A percentile compares a stretch with the other conserved stretches of the same genome.
phyloP scores from a whole-genome alignment of 768 basidiomycete species.

The Tricholoma hemisulphureum region DNA sequence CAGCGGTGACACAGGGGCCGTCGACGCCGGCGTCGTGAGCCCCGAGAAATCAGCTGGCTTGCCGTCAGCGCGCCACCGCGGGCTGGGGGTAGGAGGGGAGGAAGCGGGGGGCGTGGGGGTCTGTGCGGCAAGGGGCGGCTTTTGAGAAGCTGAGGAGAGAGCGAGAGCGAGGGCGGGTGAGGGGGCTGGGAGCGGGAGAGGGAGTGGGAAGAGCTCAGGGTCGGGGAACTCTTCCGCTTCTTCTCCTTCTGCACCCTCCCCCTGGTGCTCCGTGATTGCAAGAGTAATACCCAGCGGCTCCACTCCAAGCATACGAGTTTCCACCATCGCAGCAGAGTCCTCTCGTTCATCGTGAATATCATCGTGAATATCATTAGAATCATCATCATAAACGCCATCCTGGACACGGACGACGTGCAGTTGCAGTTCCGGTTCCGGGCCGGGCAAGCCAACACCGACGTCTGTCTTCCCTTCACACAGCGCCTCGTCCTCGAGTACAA shows the following conservation, averaged over 20 bases:
- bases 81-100: conserved; percentile 31
- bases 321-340: too few relatives aligned
- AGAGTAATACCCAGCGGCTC: neutral
- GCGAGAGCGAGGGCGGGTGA: conserved; percentile 9
- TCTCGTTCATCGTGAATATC: neutral
- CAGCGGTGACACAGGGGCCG: neutral
- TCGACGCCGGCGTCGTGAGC: neutral
- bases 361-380: conserved; percentile 10
- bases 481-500: neutral
- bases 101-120: conserved; percentile 47
- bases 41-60: neutral
- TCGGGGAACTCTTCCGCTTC: conserved; percentile 31
- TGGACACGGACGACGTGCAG: too few relatives aligned
- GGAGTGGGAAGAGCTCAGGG: conserved; percentile 44
- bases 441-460: neutral
- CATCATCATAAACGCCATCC: too few relatives aligned
- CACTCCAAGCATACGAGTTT: neutral
- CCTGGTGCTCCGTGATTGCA: neutral
- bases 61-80: neutral
- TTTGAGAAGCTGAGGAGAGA: too few relatives aligned
- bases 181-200: conserved; percentile 12
- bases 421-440: too few relatives aligned
- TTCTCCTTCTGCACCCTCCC: too few relatives aligned
- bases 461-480: neutral
- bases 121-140: conserved; percentile 28